These are phyloP conservation scores for Spencermartinsiella europaea DNA, from an alignment of 805 yeast genomes.

Conservation along the genomic window DNA sequence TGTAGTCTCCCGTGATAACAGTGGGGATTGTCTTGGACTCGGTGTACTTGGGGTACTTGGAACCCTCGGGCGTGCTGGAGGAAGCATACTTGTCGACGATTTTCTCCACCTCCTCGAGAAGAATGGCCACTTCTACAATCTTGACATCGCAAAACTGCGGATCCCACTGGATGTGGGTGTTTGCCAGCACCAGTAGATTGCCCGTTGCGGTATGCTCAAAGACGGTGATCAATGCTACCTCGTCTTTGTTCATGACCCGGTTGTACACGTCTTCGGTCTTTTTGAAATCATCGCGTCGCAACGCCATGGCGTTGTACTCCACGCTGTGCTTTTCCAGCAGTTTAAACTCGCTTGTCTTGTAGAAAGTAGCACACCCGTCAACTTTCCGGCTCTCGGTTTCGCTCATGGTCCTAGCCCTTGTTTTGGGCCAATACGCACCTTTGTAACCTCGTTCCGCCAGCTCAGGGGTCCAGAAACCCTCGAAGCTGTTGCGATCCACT, in stretches of 20 bases:
- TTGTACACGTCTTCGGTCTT: constrained; percentile 92
- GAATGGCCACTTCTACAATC: constrained; percentile 88
- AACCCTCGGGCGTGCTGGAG: constrained; percentile 29
- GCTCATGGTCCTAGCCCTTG: constrained; percentile 84
- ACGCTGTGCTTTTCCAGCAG: constrained; percentile 65
- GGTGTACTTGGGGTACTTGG: constrained; percentile 35
- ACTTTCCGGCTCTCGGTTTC: constrained; percentile 80
- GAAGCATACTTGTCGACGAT: constrained; percentile 46
- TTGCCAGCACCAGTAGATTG: constrained; percentile 66
- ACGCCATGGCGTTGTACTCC: constrained; percentile 61
- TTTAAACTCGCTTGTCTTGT: constrained; percentile 60
- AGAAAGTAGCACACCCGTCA: constrained; percentile 98
- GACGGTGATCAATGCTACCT: constrained; percentile 73
- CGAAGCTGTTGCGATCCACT: constrained; percentile 81
- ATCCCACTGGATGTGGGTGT: constrained; percentile 98
- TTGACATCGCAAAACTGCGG: constrained; percentile 95
- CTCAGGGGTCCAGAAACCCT: constrained; percentile 79
- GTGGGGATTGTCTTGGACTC: constrained; percentile 58
- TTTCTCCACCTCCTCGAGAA: constrained; percentile 79
- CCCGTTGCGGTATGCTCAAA: constrained; percentile 72
- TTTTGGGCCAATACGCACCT: constrained; percentile 78
- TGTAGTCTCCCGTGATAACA: constrained; percentile 91
- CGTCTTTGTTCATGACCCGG: constrained; percentile 93
- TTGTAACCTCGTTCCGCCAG: constrained; percentile 71
- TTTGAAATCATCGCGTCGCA: constrained; percentile 63